A percentile compares a stretch with the other conserved stretches of the same genome.
Evolutionary conservation across 2,329 filamentous ascomycete genomes (phyloP).

Genomic region (Didymella glomerata): DNA sequence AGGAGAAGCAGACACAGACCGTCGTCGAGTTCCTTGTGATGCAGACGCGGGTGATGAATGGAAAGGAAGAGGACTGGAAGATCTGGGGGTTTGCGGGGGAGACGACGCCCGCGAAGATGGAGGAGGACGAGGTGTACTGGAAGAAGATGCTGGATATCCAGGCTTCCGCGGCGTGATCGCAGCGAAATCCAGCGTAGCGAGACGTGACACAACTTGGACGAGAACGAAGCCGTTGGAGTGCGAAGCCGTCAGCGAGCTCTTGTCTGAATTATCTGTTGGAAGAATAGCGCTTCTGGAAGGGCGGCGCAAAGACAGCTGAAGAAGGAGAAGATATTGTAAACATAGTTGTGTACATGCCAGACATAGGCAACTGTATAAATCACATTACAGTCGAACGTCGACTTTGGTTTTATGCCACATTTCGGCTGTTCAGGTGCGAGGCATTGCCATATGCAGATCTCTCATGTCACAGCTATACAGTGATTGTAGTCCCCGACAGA

Average conservation of each 20-base stretch:
- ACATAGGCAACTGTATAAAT: constrained; percentile 18
- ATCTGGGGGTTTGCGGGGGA: constrained; percentile 70
- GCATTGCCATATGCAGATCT: background rate
- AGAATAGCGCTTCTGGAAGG: background rate
- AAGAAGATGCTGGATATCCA: constrained; percentile 31
- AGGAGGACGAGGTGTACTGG: constrained; percentile 37
- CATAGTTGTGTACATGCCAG: constrained; percentile 22
- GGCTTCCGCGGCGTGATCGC: constrained; percentile 14
- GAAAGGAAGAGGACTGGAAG: constrained; percentile 64
- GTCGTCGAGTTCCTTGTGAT: constrained; percentile 72
- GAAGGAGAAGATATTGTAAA: constrained; percentile 24
- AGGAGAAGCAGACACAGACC: constrained; percentile 13
- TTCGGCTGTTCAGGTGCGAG: background rate
- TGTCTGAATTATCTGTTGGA: no score
- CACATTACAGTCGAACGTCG: background rate
- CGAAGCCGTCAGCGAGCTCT: no score
- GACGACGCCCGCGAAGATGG: constrained; percentile 49
- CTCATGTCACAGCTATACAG: background rate
- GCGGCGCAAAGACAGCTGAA: background rate
- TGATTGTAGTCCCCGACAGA: background rate
- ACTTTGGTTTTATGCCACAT: no score
- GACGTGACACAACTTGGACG: no score
- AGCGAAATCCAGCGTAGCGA: background rate
- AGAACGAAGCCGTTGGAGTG: no score
- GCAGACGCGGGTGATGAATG: constrained; percentile 59